A percentile compares a stretch with the other conserved stretches of the same genome.
These are phyloP conservation scores for Globisporangium parvum DNA, from an alignment of 352 stramenopile genomes.

Conservation along the genomic window DNA sequence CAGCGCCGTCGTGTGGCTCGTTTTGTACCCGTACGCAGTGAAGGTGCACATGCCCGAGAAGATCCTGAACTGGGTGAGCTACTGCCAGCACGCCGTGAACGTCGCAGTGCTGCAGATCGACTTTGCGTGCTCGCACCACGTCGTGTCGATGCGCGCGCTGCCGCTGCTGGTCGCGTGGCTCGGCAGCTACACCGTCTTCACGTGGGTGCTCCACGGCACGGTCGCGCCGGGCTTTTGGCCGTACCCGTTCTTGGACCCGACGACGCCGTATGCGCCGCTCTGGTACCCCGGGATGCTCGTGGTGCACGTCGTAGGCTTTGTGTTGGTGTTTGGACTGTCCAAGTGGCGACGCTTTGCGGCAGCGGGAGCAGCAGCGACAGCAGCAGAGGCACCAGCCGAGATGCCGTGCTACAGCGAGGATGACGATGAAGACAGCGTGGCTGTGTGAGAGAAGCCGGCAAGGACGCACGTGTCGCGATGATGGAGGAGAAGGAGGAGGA, in stretches of 20 bases:
- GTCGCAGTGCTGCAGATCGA: too few species aligned
- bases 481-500: too few species aligned
- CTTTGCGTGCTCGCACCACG: too few species aligned
- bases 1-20: too few species aligned
- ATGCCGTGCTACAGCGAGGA: neutral
- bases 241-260: conserved; percentile 69
- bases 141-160: conserved; percentile 49
- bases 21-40: too few species aligned
- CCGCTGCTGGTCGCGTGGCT: conserved; percentile 58
- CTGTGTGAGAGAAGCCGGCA: too few species aligned
- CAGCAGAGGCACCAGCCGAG: too few species aligned
- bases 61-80: too few species aligned
- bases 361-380: neutral
- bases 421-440: conserved; percentile 6
- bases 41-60: too few species aligned
- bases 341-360: conserved; percentile 23
- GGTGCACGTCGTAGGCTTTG: conserved; percentile 35
- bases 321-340: conserved; percentile 39
- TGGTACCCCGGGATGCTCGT: conserved; percentile 63
- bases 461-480: too few species aligned
- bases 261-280: conserved; percentile 65
- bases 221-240: conserved; percentile 68
- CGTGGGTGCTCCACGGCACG: conserved; percentile 71
- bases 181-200: conserved; percentile 61
- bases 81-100: too few species aligned